These are phyloP conservation scores for Papilionanthe hybrid DNA, from an alignment of 116 monocot genomes.

Conservation along the genomic window DNA sequence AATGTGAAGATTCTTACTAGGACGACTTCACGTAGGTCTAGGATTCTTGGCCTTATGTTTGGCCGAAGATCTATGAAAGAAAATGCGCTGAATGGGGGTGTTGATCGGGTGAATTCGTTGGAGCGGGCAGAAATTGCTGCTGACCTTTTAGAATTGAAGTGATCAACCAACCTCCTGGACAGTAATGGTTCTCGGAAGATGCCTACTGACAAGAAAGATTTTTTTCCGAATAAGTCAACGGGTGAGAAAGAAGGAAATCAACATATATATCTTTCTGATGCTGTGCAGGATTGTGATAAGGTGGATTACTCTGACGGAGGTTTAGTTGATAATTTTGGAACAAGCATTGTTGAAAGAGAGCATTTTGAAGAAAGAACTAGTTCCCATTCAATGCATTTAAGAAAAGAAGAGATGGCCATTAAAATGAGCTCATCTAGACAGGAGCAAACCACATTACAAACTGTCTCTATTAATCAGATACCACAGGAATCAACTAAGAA, in stretches of 20 bases:
- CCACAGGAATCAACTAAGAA: too few relatives aligned
- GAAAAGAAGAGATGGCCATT: conserved; percentile 9
- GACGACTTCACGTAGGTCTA: conserved; percentile 30
- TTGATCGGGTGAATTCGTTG: conserved; percentile 49
- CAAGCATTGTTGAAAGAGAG: background rate
- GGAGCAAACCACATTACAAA: background rate
- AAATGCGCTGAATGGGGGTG: conserved; percentile 5
- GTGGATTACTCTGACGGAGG: conserved; percentile 4
- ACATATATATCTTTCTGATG: background rate
- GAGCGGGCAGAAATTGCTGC: conserved; percentile 81
- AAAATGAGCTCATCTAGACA: conserved; percentile 14
- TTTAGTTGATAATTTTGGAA: conserved; percentile 5
- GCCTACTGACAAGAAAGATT: conserved; percentile 14
- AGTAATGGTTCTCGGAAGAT: conserved; percentile 1
- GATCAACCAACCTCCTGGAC: conserved; percentile 59
- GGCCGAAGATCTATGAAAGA: conserved; percentile 49
- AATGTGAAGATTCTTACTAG: conserved; percentile 37
- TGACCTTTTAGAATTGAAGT: conserved; percentile 64
- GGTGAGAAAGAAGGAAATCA: conserved; percentile 6
- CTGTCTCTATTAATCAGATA: background rate
- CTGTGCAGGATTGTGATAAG: background rate
- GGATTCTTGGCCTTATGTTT: conserved; percentile 47
- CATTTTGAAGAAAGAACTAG: conserved; percentile 12
- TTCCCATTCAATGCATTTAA: background rate
- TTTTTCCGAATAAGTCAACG: background rate